These are phyloP conservation scores for Cucurbita moschata DNA, from an alignment of 306 rosid species.

Conservation along the genomic window DNA sequence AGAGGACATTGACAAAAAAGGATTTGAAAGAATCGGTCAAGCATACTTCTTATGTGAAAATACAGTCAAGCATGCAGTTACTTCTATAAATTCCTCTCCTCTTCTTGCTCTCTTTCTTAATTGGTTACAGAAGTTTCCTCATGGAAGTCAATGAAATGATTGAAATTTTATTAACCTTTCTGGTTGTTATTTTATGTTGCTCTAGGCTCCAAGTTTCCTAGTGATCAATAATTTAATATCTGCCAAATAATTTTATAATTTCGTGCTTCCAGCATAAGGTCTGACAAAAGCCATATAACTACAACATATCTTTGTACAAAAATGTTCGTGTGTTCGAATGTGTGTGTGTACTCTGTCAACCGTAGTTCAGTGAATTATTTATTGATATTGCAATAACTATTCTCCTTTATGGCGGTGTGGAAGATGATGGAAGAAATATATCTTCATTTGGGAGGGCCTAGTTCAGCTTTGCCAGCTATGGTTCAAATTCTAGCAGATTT, in stretches of 20 bases:
- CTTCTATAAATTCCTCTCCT: neutral
- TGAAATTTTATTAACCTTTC: neutral
- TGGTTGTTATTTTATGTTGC: neutral
- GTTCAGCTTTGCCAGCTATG: constrained; percentile 73
- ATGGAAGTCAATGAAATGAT: neutral
- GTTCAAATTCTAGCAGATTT: constrained; percentile 92
- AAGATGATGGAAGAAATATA: constrained; percentile 96
- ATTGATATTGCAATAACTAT: neutral
- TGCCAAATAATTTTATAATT: neutral
- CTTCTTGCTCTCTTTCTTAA: neutral
- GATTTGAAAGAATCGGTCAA: neutral
- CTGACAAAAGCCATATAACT: neutral
- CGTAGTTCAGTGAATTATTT: neutral
- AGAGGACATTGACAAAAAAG: neutral
- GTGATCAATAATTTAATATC: neutral
- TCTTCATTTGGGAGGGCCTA: constrained; percentile 75
- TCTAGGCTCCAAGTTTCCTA: neutral
- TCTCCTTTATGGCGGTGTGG: constrained; percentile 20
- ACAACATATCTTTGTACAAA: neutral
- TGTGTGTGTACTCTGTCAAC: neutral
- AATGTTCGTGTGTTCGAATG: neutral
- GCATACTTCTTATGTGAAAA: neutral
- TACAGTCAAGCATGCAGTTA: neutral
- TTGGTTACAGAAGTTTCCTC: neutral
- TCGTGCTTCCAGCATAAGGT: neutral